Percentiles rank a stretch among this genome's conserved stretches.
Evolutionary conservation across 495 filamentous ascomycete species (phyloP).

Genomic region (Aspergillus sparsus): DNA sequence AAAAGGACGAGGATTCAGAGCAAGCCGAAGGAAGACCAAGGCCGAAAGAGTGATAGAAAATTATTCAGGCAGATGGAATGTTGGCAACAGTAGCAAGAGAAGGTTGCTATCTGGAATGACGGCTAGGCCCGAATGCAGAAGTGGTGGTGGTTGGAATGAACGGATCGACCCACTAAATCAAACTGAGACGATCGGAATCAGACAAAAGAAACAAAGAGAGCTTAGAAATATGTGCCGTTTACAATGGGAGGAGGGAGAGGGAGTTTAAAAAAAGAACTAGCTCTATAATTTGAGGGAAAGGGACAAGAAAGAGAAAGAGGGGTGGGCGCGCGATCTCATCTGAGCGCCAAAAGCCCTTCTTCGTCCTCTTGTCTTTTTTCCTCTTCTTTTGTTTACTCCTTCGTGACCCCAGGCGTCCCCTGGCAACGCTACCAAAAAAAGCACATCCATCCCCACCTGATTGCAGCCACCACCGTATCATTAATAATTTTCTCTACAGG

Average conservation of each 20-base stretch:
- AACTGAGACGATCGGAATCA: conserved; percentile 16
- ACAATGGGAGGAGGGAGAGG: conserved; percentile 3
- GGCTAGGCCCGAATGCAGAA: conserved; percentile 36
- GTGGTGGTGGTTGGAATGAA: conserved; percentile 22
- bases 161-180: conserved; percentile 33
- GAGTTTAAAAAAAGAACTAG: background rate
- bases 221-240: background rate
- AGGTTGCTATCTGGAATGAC: conserved; percentile 47
- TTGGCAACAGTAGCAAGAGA: conserved; percentile 35
- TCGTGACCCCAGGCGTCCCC: background rate
- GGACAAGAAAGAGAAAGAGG: too few species aligned
- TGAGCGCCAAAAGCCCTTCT: too few species aligned
- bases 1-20: conserved; percentile 9
- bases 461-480: conserved; percentile 3
- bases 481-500: background rate
- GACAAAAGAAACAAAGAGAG: conserved; percentile 3
- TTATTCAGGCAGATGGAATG: conserved; percentile 31
- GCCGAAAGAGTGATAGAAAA: conserved; percentile 21
- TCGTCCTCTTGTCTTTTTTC: too few species aligned
- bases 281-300: too few species aligned
- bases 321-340: too few species aligned
- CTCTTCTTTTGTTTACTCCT: background rate
- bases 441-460: conserved; percentile 1
- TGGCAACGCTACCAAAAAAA: conserved; percentile 14
- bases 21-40: conserved; percentile 11